Base-by-base conservation (phyloP, 495 filamentous ascomycete species). In the Rusavskia elegans region DNA sequence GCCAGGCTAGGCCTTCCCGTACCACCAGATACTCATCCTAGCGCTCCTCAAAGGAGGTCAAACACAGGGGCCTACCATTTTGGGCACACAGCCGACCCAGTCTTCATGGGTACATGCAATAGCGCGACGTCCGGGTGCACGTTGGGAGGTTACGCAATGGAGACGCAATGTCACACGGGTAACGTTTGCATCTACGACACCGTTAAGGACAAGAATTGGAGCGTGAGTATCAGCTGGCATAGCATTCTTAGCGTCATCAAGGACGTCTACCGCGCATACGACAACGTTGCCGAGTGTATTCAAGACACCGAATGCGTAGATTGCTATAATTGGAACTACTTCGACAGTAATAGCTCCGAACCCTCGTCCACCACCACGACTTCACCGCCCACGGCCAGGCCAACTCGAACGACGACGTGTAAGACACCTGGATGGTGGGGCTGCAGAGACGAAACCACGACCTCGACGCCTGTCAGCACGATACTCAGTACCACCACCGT, bases 71-170 rank as follows among this genome's bases (percentile, higher is more conserved):
- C 83, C n/a, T 94, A 79, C 59, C 93, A 98, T 66, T 87, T 96
- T 61, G 92, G 92, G 7, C 87, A 97, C 62, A 97, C 87, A 5
- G 92, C 93, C 8, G 92, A 98, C 66, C 92, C 92, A 0, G 77
- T 98, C 6, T 98, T 82, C 62, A 88, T 96, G 75, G 92, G 92
- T 29, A 84, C 83, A 10, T 98, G 92, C 66, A 95, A 94, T 63
- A 85, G 84, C 35, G 85, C 86, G 16, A 87, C 84, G 25, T 86
- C 89, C 13, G 75, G 77, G 7, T 98, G 92, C 63, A 89, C 88
- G 17, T 82, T 92, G 59, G 89, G 77, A n/a, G 92, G 92, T 6
- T 98, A 97, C 64, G 88, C 93, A 7, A 71, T 98, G 72, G 89
- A 98, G 64, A 83, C 86, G 17, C 75, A 82, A 35, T 98, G 92